A percentile compares a stretch with the other conserved stretches of the same genome.
phyloP scores from a whole-genome alignment of 2,329 filamentous ascomycete species.

The Rhinocladiella similis region DNA sequence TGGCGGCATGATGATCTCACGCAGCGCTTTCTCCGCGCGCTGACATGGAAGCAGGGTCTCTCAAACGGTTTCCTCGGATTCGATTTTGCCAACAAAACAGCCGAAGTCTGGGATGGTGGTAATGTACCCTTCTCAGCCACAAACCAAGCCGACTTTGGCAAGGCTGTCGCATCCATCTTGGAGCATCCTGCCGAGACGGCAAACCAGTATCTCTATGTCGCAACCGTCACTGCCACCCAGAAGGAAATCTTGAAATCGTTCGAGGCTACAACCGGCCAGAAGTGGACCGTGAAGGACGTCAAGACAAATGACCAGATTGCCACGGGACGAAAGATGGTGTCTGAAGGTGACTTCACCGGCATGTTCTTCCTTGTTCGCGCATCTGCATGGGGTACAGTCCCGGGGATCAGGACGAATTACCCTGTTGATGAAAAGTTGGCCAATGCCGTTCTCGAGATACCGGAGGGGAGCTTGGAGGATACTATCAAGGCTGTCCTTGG shows the following conservation, averaged over 20 bases:
- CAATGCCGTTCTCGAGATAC: not conserved
- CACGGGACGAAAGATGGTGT: conserved; percentile 44
- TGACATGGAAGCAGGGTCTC: conserved; percentile 23
- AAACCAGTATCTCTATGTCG: conserved; percentile 51
- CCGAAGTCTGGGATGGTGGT: conserved; percentile 52
- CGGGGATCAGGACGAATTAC: conserved; percentile 6
- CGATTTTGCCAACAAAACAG: conserved; percentile 42
- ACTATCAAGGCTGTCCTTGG: not conserved
- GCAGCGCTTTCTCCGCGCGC: not conserved
- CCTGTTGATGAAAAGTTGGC: conserved; percentile 7
- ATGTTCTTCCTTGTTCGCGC: conserved; percentile 13
- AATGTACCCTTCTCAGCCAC: conserved; percentile 50
- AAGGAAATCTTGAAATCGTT: conserved; percentile 37
- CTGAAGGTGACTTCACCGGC: conserved; percentile 39
- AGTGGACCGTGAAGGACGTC: conserved; percentile 25
- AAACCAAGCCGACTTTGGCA: conserved; percentile 47
- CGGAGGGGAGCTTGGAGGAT: not conserved
- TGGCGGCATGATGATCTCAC: no score
- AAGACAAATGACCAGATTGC: conserved; percentile 33
- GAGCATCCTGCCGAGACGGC: conserved; percentile 52
- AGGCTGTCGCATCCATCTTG: conserved; percentile 51
- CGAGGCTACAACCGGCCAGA: conserved; percentile 4
- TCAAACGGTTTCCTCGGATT: conserved; percentile 47
- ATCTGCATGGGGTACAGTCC: conserved; percentile 1
- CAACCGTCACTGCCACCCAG: conserved; percentile 48